Evolutionary conservation across 106 monocot species (phyloP).

Genomic region (Chionographis japonica): DNA sequence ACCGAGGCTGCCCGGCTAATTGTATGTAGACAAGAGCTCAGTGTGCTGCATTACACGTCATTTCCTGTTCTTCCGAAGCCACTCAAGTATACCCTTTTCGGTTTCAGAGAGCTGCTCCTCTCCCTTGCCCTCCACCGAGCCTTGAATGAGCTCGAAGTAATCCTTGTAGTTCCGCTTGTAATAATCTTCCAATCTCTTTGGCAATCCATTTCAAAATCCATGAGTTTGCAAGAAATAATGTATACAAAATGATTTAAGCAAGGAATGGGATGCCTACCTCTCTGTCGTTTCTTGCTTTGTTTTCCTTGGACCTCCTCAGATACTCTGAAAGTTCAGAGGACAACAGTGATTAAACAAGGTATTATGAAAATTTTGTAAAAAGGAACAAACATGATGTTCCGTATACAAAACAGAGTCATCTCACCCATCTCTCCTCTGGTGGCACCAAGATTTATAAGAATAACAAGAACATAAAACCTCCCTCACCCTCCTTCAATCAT

Average conservation of each 20-base stretch:
- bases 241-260: background rate
- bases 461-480: too few relatives aligned
- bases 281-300: constrained; percentile 80
- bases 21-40: too few relatives aligned
- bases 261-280: constrained; percentile 40
- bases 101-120: constrained; percentile 66
- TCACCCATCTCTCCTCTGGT: too few relatives aligned
- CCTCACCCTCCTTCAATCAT: too few relatives aligned
- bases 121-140: constrained; percentile 48
- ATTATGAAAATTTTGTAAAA: background rate
- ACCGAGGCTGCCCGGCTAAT: too few relatives aligned
- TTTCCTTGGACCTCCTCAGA: constrained; percentile 70
- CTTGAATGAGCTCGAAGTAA: constrained; percentile 80
- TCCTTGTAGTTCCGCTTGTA: constrained; percentile 87
- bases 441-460: too few relatives aligned
- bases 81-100: constrained; percentile 70
- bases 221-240: background rate
- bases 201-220: background rate
- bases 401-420: too few relatives aligned
- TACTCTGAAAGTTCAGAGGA: constrained; percentile 37
- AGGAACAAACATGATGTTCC: too few relatives aligned
- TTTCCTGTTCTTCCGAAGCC: constrained; percentile 70
- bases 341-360: background rate
- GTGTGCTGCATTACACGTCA: background rate
- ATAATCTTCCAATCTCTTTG: constrained; percentile 72